Percentiles rank a stretch among this genome's conserved stretches.
Conservation (phyloP, 1,139 yeast genomes). For the Diutina neorugosa region DNA sequence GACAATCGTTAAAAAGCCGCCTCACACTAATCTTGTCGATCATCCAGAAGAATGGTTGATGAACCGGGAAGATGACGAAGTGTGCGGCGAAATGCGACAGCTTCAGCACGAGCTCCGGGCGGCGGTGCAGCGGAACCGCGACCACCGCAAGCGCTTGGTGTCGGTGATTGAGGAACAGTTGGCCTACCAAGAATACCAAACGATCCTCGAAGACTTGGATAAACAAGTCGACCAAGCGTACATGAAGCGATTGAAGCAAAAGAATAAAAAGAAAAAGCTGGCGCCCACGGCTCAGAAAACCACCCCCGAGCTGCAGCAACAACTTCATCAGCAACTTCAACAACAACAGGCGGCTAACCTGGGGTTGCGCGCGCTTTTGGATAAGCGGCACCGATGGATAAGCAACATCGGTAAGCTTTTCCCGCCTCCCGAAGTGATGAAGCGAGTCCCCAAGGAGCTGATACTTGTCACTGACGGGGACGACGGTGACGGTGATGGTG, state of each 20-base stretch:
- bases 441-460: constrained; percentile 57
- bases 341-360: constrained; percentile 53
- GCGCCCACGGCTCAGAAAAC: constrained; percentile 27
- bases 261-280: constrained; percentile 63
- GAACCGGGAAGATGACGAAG: constrained; percentile 87
- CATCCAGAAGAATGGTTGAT: constrained; percentile 68
- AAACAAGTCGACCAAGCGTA: constrained; percentile 96
- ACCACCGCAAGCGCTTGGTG: constrained; percentile 50
- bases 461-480: constrained; percentile 17
- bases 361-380: constrained; percentile 67
- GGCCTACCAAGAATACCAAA: constrained; percentile 90
- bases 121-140: constrained; percentile 52
- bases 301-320: constrained; percentile 16
- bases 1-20: constrained; percentile 17
- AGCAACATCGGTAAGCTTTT: constrained; percentile 80
- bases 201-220: constrained; percentile 84
- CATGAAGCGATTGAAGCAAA: constrained; percentile 70
- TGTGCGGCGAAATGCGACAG: constrained; percentile 69
- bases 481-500: constrained; percentile 10
- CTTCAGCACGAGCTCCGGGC: constrained; percentile 59
- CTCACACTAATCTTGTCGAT: background rate
- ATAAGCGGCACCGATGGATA: constrained; percentile 84
- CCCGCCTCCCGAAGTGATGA: constrained; percentile 55
- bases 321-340: constrained; percentile 23
- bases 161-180: constrained; percentile 82